Base-by-base conservation (phyloP, 805 yeast species). In the Kazachstania africana region DNA sequence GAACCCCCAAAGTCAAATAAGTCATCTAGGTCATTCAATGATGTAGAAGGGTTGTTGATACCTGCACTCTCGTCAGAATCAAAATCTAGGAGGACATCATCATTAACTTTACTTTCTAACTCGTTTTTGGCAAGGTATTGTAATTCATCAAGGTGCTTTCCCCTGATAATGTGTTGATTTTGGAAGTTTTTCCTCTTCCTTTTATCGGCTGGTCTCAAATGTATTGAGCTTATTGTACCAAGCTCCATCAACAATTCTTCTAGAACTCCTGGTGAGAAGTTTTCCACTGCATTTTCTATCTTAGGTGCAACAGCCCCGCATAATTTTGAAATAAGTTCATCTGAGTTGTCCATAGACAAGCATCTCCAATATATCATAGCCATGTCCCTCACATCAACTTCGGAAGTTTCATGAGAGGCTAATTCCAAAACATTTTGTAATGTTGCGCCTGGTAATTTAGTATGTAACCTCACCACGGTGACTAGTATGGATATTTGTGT, bases 151-250 rank as follows among this genome's bases (percentile, higher is more conserved):
- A 87, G 63, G 34, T 75, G 76, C 36, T 71, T 71, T 26, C 65
- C 63, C 32, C 64, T 65, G 6, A 57, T 46, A 6, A 47, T 42
- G 26, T 49, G 55, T n/a, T 47, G 44, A 9, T 42, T 44, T 37
- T 63, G 61, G 16, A 59, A 50, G 34, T 53, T 58, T 17, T 61
- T 58, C 8, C 57, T 63, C n/a, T 60, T 55, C 42, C 29, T 55
- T 42, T 75, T 61, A 46, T 79, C 78, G 4, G 81, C 73, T 9
- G 96, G 94, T 49, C 78, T 79, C 56, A 80, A 93, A 49, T 83
- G 83, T 2, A 91, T 91, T 0, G 96, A 83, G 24, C 95, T 77
- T 38, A 91, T 66, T 6, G 91, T 78, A 3, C 93, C 76, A 34
- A 88, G 59, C 50, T 88, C 94, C n/a, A 61, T 51, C 19, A 88